A percentile compares a stretch with the other conserved stretches of the same genome.
These are phyloP conservation scores for Cinnamomum chago DNA, from an alignment of 164 flowering plant species.

Conservation along the genomic window DNA sequence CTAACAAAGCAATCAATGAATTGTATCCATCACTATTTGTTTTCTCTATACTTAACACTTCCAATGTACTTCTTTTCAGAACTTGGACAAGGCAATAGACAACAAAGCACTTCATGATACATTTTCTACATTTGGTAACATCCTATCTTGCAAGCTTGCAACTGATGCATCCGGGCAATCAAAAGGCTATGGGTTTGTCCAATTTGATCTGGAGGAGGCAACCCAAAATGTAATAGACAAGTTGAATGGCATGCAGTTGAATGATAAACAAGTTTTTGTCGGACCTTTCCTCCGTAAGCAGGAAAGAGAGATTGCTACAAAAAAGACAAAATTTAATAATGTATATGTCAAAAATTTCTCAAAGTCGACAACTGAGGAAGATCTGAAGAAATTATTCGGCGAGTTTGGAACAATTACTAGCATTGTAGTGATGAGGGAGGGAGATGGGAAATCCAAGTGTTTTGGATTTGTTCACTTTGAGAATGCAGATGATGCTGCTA, in stretches of 20 bases:
- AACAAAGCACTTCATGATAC: conserved; percentile 70
- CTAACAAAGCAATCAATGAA: neutral
- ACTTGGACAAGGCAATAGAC: conserved; percentile 70
- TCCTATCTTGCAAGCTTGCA: conserved; percentile 69
- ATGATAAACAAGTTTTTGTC: conserved; percentile 72
- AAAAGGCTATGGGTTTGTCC: conserved; percentile 76
- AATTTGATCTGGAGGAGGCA: conserved; percentile 54
- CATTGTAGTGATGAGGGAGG: conserved; percentile 64
- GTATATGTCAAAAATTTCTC: conserved; percentile 71
- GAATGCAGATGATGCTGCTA: conserved; percentile 58
- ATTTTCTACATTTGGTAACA: conserved; percentile 60
- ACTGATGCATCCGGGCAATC: conserved; percentile 62
- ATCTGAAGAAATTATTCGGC: conserved; percentile 51
- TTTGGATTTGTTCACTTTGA: conserved; percentile 80
- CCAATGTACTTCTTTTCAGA: conserved; percentile 27
- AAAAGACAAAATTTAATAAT: conserved; percentile 55
- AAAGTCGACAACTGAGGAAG: conserved; percentile 52
- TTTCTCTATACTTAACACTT: neutral
- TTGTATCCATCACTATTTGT: neutral
- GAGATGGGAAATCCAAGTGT: conserved; percentile 59
- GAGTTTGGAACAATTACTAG: conserved; percentile 63
- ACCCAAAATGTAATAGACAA: conserved; percentile 70
- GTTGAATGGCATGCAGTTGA: conserved; percentile 71
- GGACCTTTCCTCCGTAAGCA: conserved; percentile 61
- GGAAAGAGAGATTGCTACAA: conserved; percentile 37